Evolutionary conservation across 495 filamentous ascomycete genomes (phyloP), one percentile per base, ranked within the genome.

Genomic region (Lasiosphaeriaceae sp.): DNA sequence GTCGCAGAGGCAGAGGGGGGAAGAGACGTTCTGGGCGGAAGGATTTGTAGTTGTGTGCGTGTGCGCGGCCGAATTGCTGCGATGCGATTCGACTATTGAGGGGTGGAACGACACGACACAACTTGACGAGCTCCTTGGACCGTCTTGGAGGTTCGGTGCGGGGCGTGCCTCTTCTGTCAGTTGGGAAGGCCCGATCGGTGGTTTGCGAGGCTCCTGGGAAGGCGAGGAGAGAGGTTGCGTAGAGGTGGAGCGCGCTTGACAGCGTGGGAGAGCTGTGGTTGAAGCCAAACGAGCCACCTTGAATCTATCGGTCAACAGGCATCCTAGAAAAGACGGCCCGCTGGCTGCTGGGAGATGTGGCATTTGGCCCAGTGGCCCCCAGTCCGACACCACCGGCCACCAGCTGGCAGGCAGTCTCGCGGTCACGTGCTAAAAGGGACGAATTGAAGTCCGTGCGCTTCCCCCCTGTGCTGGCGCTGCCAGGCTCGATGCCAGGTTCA

Each of bases 391-490:
- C 35, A n/a, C 31, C 19, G 20, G 16, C 34, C 26, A 60, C 45
- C 65, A 66, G 58, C 62, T 69, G 67, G 39, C 47, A 45, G 12
- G 21, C 21, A 52, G 21, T 11, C 54, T 17, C 26, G 34, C 19
- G 4, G 54, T 63, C 66, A 67, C 66, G 64, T 68, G 66, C 19
- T n/a, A n/a, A n/a, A n/a, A n/a, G n/a, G n/a, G n/a, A n/a, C n/a
- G n/a, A n/a, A n/a, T n/a, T n/a, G n/a, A n/a, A n/a, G n/a, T n/a
- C n/a, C n/a, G n/a, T n/a, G n/a, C n/a, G 4, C 26, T 4, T 31
- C 26, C 26, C 26, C 26, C 26, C 3, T 31, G 26, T 31, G 3
- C 26, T 4, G 9, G 26, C 26, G 26, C 3, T 31, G 26, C 26
- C 3, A 9, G 9, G 9, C 26, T 31, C 26, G 4, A 31, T 4